Evolutionary conservation across 106 monocot genomes (phyloP).

Genomic region (Narthecium ossifragum): DNA sequence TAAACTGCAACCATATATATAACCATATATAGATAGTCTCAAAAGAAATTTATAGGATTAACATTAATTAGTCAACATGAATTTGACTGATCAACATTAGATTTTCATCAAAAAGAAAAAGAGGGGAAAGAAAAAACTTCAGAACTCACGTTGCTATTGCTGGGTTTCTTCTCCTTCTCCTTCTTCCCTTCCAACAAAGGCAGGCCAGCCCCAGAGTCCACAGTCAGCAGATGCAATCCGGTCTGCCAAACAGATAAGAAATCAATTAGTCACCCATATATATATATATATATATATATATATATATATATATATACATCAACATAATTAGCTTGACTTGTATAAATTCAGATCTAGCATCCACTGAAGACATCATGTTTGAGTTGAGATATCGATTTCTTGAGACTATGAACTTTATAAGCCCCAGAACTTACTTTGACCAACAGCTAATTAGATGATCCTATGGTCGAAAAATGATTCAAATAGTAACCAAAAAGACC

Average conservation of each 20-base stretch:
- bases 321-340: neutral
- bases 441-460: too few relatives aligned
- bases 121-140: too few relatives aligned
- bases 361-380: too few relatives aligned
- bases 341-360: neutral
- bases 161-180: neutral
- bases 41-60: too few relatives aligned
- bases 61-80: neutral
- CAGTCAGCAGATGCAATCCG: conserved; percentile 16
- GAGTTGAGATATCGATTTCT: too few relatives aligned
- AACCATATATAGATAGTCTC: neutral
- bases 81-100: neutral
- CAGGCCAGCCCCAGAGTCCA: neutral
- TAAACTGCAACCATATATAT: conserved; percentile 6
- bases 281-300: neutral
- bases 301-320: conserved; percentile 1
- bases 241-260: conserved; percentile 10
- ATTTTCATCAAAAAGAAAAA: too few relatives aligned
- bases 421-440: too few relatives aligned
- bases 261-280: neutral
- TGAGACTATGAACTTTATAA: too few relatives aligned
- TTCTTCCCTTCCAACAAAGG: neutral
- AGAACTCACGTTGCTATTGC: conserved; percentile 6
- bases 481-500: too few relatives aligned
- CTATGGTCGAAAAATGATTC: too few relatives aligned